Evolutionary conservation across 768 basidiomycete genomes (phyloP).

Genomic region (Lactifluus volemus): DNA sequence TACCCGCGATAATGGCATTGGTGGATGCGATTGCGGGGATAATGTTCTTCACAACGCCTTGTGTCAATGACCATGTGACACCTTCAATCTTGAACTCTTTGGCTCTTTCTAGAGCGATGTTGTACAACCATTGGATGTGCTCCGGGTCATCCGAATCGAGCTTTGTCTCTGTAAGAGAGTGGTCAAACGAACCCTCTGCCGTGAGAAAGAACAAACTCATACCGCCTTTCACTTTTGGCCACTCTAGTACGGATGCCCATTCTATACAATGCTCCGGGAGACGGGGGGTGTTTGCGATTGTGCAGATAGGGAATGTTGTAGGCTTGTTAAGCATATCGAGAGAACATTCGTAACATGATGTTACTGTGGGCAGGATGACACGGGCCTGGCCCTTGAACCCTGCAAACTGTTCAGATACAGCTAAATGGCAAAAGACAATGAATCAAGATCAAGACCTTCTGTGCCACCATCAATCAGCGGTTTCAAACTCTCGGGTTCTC

Average conservation of each 20-base stretch:
- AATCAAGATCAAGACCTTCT: conserved; percentile 59
- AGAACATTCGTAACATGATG: conserved; percentile 97
- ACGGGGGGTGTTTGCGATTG: conserved; percentile 97
- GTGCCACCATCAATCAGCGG: conserved; percentile 98
- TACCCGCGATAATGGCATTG: conserved; percentile 95
- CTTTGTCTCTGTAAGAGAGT: conserved; percentile 65
- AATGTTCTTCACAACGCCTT: conserved; percentile 99
- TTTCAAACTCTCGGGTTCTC: conserved; percentile 91
- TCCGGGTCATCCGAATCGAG: conserved; percentile 97
- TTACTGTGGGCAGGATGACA: conserved; percentile 90
- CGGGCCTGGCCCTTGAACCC: conserved; percentile 98
- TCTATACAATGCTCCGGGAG: conserved; percentile 98
- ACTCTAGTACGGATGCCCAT: conserved; percentile 98
- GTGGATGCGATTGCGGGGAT: conserved; percentile 98
- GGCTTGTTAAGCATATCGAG: conserved; percentile 98
- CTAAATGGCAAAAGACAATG: neutral
- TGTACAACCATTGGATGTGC: conserved; percentile 91
- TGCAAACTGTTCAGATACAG: conserved; percentile 25
- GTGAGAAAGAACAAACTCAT: conserved; percentile 16
- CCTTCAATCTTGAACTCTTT: conserved; percentile 96
- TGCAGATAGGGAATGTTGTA: conserved; percentile 95
- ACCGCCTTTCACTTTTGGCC: conserved; percentile 94
- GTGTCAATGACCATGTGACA: conserved; percentile 94
- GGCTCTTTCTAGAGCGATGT: conserved; percentile 71
- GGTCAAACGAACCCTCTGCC: neutral